Evolutionary conservation across 2,329 filamentous ascomycete species (phyloP).

Genomic region (Curvularia sp.): DNA sequence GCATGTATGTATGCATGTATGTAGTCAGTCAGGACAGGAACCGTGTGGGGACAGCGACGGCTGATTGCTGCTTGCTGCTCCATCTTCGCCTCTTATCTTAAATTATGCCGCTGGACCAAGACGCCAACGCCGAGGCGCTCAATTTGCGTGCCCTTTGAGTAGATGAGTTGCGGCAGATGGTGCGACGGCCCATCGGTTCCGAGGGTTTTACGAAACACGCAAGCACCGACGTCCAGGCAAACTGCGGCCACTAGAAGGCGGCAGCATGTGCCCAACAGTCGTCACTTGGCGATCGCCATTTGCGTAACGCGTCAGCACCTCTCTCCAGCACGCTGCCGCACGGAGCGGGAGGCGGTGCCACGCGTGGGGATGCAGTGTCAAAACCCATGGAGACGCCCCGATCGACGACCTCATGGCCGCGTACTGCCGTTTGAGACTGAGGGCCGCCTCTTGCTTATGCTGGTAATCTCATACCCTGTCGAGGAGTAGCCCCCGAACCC

Average conservation of each 20-base stretch:
- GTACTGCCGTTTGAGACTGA: slow-evolving; percentile 17
- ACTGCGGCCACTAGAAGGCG: slow-evolving; percentile 7
- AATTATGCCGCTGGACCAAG: slow-evolving; percentile 6
- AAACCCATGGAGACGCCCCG: slow-evolving; percentile 16
- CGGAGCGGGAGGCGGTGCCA: slow-evolving; percentile 13
- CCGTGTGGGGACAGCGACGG: slow-evolving; percentile 2
- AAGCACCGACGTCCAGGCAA: slow-evolving; percentile 5
- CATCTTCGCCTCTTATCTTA: slow-evolving; percentile 7
- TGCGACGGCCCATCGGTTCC: slow-evolving; percentile 21
- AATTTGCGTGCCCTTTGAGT: slow-evolving; percentile 9
- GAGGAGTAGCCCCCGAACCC: neutral
- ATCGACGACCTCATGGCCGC: slow-evolving; percentile 16
- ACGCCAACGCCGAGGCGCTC: neutral
- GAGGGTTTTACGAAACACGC: slow-evolving; percentile 23
- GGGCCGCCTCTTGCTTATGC: slow-evolving; percentile 8
- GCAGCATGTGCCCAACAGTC: neutral
- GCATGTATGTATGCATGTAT: neutral
- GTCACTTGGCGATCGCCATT: slow-evolving; percentile 13
- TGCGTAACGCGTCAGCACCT: slow-evolving; percentile 18
- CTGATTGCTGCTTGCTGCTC: neutral
- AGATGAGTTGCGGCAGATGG: slow-evolving; percentile 19
- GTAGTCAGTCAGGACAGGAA: slow-evolving; percentile 11
- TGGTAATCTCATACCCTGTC: slow-evolving; percentile 21
- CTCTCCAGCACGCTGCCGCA: slow-evolving; percentile 11
- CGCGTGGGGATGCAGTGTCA: slow-evolving; percentile 12